Base-by-base conservation (phyloP, 768 basidiomycete genomes). In the Lactifluus piperatus region DNA sequence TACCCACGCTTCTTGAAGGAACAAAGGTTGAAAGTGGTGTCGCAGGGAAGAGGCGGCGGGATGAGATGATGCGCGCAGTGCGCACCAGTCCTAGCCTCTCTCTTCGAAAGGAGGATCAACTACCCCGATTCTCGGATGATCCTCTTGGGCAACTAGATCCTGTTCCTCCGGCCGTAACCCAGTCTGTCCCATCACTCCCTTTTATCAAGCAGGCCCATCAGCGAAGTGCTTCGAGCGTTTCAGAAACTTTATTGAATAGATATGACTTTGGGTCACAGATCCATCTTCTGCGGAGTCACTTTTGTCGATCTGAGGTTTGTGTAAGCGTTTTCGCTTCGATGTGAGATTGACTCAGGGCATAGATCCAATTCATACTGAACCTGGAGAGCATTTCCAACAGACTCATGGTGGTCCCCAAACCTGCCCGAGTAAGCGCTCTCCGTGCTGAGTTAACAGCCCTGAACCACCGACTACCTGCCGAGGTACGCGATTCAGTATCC, bases 381-480 rank as follows among this genome's bases (percentile, higher is more conserved):
- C 79, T 99, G 49, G 95, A 98, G 71, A 88, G 85, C 68, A 94
- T 99, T 66, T 92, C 86, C 64, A 95, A 95, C 68, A 81, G 91
- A 51, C 79, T 99, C 37, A 74, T 99, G 50, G 85, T 97, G 27
- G 85, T 99, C 0, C 97, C 97, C 14, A 88, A 88, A 68, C 93
- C 89, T 46, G 97, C 97, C 13, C 84, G 95, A 39, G 87, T 98
- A 43, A 95, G 93, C 70, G 94, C 97, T n/a, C 75, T 99, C 46
- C 78, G 97, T 68, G 97, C 97, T 32, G 97, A 98, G 70, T 73
- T 99, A 66, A 99, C 97, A 5, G 86, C 87, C 18, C 75, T 99
- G 54, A 99, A 99, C 68, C 95, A 99, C 69, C 91, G 88, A 69
- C 81, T 99, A 30, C 97, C 97, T 14, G 91, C 97, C 3, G 97